Conservation (phyloP, 1,139 yeast genomes). For the Saccharomyces hybrid region DNA sequence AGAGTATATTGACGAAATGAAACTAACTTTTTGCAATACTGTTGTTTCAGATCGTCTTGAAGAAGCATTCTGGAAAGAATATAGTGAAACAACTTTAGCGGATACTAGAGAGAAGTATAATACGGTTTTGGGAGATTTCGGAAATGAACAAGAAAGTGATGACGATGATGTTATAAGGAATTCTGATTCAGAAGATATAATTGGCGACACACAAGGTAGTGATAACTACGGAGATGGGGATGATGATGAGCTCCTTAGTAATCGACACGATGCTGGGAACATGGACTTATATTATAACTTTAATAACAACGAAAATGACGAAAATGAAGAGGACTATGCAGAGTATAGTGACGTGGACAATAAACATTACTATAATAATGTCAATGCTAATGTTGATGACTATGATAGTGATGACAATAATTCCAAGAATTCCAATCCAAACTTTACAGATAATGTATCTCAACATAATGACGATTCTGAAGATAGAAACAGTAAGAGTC, state of each 20-base stretch:
- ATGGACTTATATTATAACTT: conserved; percentile 13
- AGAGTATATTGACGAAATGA: conserved; percentile 33
- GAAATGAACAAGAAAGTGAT: conserved; percentile 24
- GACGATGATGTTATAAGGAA: conserved; percentile 22
- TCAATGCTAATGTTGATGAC: conserved; percentile 15
- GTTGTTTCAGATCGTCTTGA: conserved; percentile 27
- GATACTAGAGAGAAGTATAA: conserved; percentile 92
- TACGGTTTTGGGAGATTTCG: conserved; percentile 80
- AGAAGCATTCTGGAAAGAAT: conserved; percentile 69
- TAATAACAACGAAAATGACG: conserved; percentile 14
- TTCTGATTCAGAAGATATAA: conserved; percentile 26
- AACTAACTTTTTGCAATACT: conserved; percentile 27
- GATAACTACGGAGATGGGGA: conserved; percentile 7
- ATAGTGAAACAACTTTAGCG: conserved; percentile 74
- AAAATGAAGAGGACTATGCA: conserved; percentile 13
- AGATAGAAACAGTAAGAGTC: background rate
- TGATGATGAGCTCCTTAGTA: conserved; percentile 6
- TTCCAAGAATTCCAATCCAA: background rate
- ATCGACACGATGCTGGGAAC: conserved; percentile 27
- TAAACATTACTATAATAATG: conserved; percentile 16
- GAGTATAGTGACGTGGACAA: conserved; percentile 13
- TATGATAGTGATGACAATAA: conserved; percentile 18
- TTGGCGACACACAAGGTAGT: conserved; percentile 21
- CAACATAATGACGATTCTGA: background rate
- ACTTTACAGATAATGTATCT: background rate